Evolutionary conservation across 164 flowering plant genomes (phyloP), one percentile per base, ranked within the genome.

Genomic region (Dillenia suffruticosa): DNA sequence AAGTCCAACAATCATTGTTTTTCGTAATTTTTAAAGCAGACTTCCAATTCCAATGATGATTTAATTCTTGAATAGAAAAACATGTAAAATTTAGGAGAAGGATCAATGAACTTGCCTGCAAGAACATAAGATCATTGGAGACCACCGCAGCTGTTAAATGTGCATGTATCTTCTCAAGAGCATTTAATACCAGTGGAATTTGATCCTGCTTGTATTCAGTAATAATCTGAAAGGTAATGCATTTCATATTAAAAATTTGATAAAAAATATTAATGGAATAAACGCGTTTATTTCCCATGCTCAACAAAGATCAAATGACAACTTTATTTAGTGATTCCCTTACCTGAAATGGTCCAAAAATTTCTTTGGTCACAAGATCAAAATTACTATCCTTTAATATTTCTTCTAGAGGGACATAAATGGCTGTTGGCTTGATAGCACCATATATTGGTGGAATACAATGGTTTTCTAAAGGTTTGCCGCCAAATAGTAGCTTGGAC

Each of bases 271-370:
- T 61, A 60, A 12, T n/a, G 12, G 1, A n/a, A 16, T 57, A 24
- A 8, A 19, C n/a, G 49, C 49, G 49, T 17, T n/a, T 56, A 8
- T 16, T 13, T 22, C 12, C 50, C 54, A 55, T 17, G 45, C 12
- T 24, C n/a, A 44, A 8, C 3, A 3, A 51, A 40, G 2, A 11
- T 11, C 13, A 48, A 26, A 44, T 13, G 17, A 55, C 24, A 49
- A 44, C 14, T n/a, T 46, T 57, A 46, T 26, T 49, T 2, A 49
- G 61, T 16, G 4, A 40, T 14, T 50, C 48, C 11, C 46, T 69
- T 73, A 95, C 99, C 97, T 92, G 99, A 74, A 95, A 95, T 56
- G 97, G 99, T 46, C 99, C 99, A 72, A 95, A 95, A 17, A 92
- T 92, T 76, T 95, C 97, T 70, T 61, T 84, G 0, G 96, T 95